Evolutionary conservation across 305 asterid species (phyloP), one percentile per base, ranked within the genome.

Genomic region (Ilex paraguariensis): DNA sequence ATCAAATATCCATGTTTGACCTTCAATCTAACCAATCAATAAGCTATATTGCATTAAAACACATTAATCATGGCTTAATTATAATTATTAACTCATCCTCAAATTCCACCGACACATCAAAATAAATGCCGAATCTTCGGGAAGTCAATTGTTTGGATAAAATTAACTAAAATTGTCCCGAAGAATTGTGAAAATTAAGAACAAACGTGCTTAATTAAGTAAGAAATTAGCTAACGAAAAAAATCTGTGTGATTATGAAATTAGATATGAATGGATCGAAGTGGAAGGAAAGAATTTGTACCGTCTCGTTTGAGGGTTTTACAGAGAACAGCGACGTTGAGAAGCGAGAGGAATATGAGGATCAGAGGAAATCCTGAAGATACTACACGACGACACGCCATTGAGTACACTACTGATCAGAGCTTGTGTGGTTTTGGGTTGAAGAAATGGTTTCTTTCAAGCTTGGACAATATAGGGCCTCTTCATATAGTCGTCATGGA

Each of bases 301-400:
- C 98, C 97, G 76, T 92, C 98, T 70, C 98, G 87, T 76, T 92
- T 92, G 50, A 85, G 93, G 62, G 98, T 92, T 82, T 92, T 92
- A 86, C 90, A 79, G 59, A 66, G 64, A 62, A 77, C 95, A 77
- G 68, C 77, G 80, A 42, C 81, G 79, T 65, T 80, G 6, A 72
- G 77, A 39, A 82, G 73, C 73, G 84, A 56, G 1, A 60, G 66
- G 14, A 79, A 52, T 7, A 75, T 31, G 70, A 87, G n/a, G 52
- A 79, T 66, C 39, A 79, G 70, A 60, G 63, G 54, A 16, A 72
- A 50, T 28, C 31, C 42, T 46, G 75, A 55, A 40, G 61, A 62
- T 31, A 68, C 8, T 6, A 56, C 70, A 54, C 63, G 66, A 55
- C 46, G 52, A 77, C 11, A 60, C 73, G 69, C 71, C 81, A 77